A percentile compares a stretch with the other conserved stretches of the same genome.
Conservation (phyloP, 306 rosid species). For the Prunus mume region DNA sequence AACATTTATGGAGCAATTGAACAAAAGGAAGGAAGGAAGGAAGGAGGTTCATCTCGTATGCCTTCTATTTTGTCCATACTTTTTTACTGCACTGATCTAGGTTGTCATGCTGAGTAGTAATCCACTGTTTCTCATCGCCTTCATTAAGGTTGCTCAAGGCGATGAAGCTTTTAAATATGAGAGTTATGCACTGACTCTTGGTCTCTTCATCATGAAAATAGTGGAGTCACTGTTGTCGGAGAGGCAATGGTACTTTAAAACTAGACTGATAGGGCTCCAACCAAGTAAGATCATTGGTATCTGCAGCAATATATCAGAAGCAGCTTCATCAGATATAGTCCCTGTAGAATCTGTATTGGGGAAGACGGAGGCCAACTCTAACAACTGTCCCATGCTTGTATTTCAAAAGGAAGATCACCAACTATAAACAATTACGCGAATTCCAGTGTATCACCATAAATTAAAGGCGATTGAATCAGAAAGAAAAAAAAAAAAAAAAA, state of each 20-base stretch:
- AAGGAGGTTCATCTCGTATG: slow-evolving; percentile 1
- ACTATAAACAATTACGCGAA: no score
- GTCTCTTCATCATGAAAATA: slow-evolving; percentile 18
- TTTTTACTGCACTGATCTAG: slow-evolving; percentile 7
- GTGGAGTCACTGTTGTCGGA: slow-evolving; percentile 20
- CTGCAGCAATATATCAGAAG: slow-evolving; percentile 32
- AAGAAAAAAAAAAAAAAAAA: no score
- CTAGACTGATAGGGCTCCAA: slow-evolving; percentile 25
- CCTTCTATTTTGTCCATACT: slow-evolving; percentile 9
- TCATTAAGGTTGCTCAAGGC: slow-evolving; percentile 17
- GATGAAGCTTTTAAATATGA: slow-evolving; percentile 18
- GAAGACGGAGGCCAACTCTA: no score
- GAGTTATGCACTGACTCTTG: slow-evolving; percentile 23
- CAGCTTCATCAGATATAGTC: not conserved
- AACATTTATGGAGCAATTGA: slow-evolving; percentile 2
- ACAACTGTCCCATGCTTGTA: no score
- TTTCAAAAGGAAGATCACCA: no score
- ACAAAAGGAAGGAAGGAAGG: not conserved
- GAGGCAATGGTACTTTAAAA: slow-evolving; percentile 27
- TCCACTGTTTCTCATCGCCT: slow-evolving; percentile 26
- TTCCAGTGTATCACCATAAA: no score
- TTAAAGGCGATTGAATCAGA: no score
- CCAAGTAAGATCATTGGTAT: slow-evolving; percentile 26
- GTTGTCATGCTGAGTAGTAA: not conserved
- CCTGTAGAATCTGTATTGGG: no score